Evolutionary conservation across 192 early-diverging fungal species (phyloP).

Genomic region (Haplosporangium gracile): DNA sequence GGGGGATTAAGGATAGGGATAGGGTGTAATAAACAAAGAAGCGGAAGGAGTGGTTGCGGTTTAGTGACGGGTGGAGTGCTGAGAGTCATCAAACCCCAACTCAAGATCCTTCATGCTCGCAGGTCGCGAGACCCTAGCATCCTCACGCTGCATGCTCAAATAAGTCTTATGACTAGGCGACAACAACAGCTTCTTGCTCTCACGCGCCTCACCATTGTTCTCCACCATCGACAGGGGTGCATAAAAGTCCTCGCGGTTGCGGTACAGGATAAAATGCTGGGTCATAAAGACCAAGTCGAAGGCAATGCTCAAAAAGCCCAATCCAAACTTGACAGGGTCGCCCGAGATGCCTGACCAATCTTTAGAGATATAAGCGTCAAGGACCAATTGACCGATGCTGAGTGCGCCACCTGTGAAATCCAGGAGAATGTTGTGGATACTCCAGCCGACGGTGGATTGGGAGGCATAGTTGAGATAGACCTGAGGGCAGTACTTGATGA

Average conservation of each 20-base stretch:
- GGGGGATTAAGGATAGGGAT: background rate
- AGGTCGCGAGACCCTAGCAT: background rate
- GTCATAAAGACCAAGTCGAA: constrained; percentile 87
- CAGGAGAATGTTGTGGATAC: constrained; percentile 86
- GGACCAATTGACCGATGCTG: constrained; percentile 78
- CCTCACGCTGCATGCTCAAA: constrained; percentile 6
- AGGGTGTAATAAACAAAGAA: background rate
- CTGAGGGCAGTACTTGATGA: constrained; percentile 86
- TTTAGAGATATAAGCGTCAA: constrained; percentile 74
- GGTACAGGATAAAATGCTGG: constrained; percentile 86
- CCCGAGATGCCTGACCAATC: constrained; percentile 73
- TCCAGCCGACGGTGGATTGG: constrained; percentile 89
- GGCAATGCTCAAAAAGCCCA: constrained; percentile 78
- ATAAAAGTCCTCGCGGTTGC: constrained; percentile 50
- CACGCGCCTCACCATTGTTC: constrained; percentile 26
- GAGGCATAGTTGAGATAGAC: constrained; percentile 77
- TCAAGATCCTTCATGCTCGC: constrained; percentile 31
- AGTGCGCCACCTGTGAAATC: constrained; percentile 87
- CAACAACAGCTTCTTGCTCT: constrained; percentile 1
- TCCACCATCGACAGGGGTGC: constrained; percentile 34
- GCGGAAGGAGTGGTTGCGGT: background rate
- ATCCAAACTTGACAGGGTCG: constrained; percentile 76
- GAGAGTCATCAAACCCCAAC: constrained; percentile 4
- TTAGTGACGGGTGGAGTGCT: constrained; percentile 17
- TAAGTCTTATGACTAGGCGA: constrained; percentile 18